phyloP scores from a whole-genome alignment of 257 asterid species.

The Haberlea rhodopensis region DNA sequence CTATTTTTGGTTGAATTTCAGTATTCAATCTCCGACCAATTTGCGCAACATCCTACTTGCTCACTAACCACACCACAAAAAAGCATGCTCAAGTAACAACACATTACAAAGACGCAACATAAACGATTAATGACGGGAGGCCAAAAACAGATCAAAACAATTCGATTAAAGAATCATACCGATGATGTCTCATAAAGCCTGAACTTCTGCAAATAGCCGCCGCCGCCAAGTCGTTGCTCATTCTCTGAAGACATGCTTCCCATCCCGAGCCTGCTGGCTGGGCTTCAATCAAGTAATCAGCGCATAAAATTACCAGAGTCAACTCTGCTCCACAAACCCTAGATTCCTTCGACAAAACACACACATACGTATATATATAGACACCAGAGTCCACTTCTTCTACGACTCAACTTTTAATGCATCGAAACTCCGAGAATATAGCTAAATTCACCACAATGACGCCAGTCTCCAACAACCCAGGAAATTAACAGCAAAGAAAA shows the following conservation, averaged over 20 bases:
- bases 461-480: not conserved
- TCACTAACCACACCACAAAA: conserved; percentile 11
- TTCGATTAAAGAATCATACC: conserved; percentile 43
- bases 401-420: not conserved
- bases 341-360: conserved; percentile 24
- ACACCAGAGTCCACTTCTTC: conserved; percentile 16
- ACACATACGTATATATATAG: not conserved
- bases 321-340: conserved; percentile 36
- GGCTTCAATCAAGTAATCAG: conserved; percentile 32
- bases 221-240: conserved; percentile 28
- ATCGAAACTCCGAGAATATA: not conserved
- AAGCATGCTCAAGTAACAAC: conserved; percentile 24
- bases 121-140: not conserved
- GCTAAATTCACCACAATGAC: not conserved
- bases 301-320: conserved; percentile 34
- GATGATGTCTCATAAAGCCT: conserved; percentile 82
- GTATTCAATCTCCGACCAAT: conserved; percentile 23
- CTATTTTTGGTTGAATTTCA: conserved; percentile 9
- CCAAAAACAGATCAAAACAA: not conserved
- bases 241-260: conserved; percentile 46
- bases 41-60: conserved; percentile 18
- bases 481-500: not conserved
- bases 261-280: conserved; percentile 51
- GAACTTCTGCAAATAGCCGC: conserved; percentile 58
- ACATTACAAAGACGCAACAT: conserved; percentile 16